phyloP scores from a whole-genome alignment of 805 yeast genomes.

The Candida khao-thaluensis region DNA sequence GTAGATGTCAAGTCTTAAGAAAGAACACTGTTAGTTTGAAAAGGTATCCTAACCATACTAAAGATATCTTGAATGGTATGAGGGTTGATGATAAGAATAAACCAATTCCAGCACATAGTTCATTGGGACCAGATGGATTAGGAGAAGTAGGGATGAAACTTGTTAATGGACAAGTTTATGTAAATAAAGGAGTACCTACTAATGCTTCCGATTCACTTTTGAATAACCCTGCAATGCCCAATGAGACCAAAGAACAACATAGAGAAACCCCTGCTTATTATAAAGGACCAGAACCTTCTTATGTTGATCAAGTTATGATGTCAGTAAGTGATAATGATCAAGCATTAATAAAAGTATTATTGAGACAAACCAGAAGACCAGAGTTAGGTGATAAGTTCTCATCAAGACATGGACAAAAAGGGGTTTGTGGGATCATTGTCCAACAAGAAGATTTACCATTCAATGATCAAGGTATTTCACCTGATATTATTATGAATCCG shows the following conservation, averaged over 20 bases:
- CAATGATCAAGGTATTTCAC: slow-evolving; percentile 85
- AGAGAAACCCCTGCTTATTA: slow-evolving; percentile 90
- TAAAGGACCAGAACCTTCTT: slow-evolving; percentile 93
- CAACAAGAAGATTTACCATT: slow-evolving; percentile 97
- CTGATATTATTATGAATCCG: slow-evolving; percentile 98
- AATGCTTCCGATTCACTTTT: slow-evolving; percentile 70
- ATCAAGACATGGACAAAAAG: slow-evolving; percentile 97
- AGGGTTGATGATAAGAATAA: slow-evolving; percentile 77
- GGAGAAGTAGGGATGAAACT: slow-evolving; percentile 94
- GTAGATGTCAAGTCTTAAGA: slow-evolving; percentile 93
- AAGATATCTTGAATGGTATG: slow-evolving; percentile 89
- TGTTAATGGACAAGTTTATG: slow-evolving; percentile 89
- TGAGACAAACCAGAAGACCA: slow-evolving; percentile 95
- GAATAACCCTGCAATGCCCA: slow-evolving; percentile 15
- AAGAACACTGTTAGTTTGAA: slow-evolving; percentile 88
- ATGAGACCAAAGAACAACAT: slow-evolving; percentile 38
- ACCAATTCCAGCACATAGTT: slow-evolving; percentile 82
- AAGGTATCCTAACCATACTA: slow-evolving; percentile 90
- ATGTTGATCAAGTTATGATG: slow-evolving; percentile 97
- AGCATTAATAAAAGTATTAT: slow-evolving; percentile 84
- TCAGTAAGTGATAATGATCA: slow-evolving; percentile 94
- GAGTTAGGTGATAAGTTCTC: slow-evolving; percentile 97
- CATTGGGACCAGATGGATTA: slow-evolving; percentile 91
- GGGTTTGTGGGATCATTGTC: slow-evolving; percentile 98
- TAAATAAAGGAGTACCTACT: slow-evolving; percentile 89